Conservation (phyloP, 2,329 filamentous ascomycete species). For the Microsporum canis region DNA sequence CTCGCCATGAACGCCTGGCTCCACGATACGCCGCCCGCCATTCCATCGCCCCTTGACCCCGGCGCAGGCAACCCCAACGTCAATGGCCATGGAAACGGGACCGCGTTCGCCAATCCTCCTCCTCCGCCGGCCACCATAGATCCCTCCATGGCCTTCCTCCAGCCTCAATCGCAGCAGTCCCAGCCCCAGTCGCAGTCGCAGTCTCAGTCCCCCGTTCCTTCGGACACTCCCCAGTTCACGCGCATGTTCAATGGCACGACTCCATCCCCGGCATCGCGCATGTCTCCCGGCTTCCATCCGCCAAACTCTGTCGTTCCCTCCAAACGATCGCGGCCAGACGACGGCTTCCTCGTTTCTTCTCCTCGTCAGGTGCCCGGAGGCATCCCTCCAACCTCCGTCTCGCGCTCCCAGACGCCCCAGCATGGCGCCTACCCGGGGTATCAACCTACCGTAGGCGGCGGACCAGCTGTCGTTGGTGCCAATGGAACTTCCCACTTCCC, state of each 20-base stretch:
- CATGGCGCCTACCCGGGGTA: slow-evolving; percentile 62
- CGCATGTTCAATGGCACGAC: slow-evolving; percentile 65
- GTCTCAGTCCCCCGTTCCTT: slow-evolving; percentile 24
- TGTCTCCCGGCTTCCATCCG: slow-evolving; percentile 66
- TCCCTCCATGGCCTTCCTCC: slow-evolving; percentile 38
- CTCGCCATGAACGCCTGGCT: slow-evolving; percentile 44
- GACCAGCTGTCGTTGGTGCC: slow-evolving; percentile 16
- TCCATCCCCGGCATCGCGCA: slow-evolving; percentile 53
- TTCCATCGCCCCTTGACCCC: slow-evolving; percentile 38
- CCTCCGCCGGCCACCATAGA: slow-evolving; percentile 29
- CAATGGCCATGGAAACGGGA: slow-evolving; percentile 3
- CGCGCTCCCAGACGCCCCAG: slow-evolving; percentile 85
- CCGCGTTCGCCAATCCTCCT: slow-evolving; percentile 9
- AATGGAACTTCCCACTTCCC: slow-evolving; percentile 48
- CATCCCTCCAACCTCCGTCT: slow-evolving; percentile 48
- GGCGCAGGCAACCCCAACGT: slow-evolving; percentile 33
- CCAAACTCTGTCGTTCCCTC: slow-evolving; percentile 77
- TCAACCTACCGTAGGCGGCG: slow-evolving; percentile 48
- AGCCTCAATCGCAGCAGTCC: slow-evolving; percentile 19
- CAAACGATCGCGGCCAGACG: slow-evolving; percentile 75
- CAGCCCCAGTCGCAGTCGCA: not conserved
- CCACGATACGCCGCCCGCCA: slow-evolving; percentile 35
- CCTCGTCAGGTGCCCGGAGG: slow-evolving; percentile 64
- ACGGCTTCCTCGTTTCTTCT: slow-evolving; percentile 64
- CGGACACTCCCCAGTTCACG: slow-evolving; percentile 44